Evolutionary conservation across 768 basidiomycete genomes (phyloP).

Genomic region (Hygrophorus pudorinus): DNA sequence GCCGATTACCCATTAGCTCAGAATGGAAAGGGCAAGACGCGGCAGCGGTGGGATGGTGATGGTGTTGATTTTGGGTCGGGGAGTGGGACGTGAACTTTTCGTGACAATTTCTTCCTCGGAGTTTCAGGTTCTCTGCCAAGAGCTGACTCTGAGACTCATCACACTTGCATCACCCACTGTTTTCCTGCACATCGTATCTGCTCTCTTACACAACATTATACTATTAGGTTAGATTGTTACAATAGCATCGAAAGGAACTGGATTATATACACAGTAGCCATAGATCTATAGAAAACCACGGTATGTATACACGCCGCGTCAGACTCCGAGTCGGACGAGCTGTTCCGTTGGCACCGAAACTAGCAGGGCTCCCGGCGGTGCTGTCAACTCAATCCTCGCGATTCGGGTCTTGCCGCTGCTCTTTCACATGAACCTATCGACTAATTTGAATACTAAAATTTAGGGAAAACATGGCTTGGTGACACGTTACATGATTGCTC

Average conservation of each 20-base stretch:
- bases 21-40: constrained; percentile 58
- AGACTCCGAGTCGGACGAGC: too few species aligned
- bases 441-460: too few species aligned
- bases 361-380: too few species aligned
- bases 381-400: too few species aligned
- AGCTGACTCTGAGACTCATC: constrained; percentile 1
- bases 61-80: constrained; percentile 14
- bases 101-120: constrained; percentile 1
- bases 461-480: too few species aligned
- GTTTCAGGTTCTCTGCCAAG: constrained; percentile 1
- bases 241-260: constrained; percentile 5
- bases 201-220: constrained; percentile 3
- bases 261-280: not conserved
- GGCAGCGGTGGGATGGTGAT: constrained; percentile 33
- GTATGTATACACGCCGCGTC: too few species aligned
- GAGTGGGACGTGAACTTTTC: constrained; percentile 6
- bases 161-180: constrained; percentile 6
- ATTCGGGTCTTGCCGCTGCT: too few species aligned
- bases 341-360: too few species aligned
- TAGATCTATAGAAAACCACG: not conserved
- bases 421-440: too few species aligned
- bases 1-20: constrained; percentile 20
- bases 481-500: too few species aligned
- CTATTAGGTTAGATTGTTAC: constrained; percentile 8
- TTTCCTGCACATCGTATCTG: constrained; percentile 6